Base-by-base conservation (phyloP, 2,329 filamentous ascomycete species). In the Pseudofabraea citricarpa region DNA sequence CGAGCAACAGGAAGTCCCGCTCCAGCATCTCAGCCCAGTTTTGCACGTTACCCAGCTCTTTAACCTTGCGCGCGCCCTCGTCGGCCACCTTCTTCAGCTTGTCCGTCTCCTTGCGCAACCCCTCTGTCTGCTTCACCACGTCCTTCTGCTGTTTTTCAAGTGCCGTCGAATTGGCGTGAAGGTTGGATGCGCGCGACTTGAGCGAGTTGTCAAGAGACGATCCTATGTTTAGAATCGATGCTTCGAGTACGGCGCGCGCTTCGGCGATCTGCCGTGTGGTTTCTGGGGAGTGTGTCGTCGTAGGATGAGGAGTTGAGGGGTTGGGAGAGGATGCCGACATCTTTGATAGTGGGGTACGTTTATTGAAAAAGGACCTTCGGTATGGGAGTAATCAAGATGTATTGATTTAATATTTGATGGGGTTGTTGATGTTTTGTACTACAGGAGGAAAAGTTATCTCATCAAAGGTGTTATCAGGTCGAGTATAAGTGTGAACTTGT, bases 1-100 rank as follows among this genome's bases (percentile, higher is more conserved):
- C 78, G 6, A 85, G 59, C 35, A 81, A 73, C 43, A 83, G 50
- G 51, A 85, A 81, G 52, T 83, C 78, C 46, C 79, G 64, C 71
- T 83, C 87, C 57, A 91, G 71, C 66, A 90, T 79, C 73, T 93
- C 87, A 18, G 87, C 85, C 87, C 87, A 93, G 63, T 90, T 90
- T 71, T 91, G 86, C 59, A 91, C 77, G 60, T 90, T 83, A 19
- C 87, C 86, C 48, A 90, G 70, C 71, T 90, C 86, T 67, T 90
- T 90, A 46, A 91, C 68, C 57, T 74, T 74, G 51, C 74, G 73
- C 36, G 77, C 75, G 26, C 82, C 81, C 45, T 73, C 74, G 52
- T 77, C 75, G 5, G 81, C 80, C 54, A 87, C 70, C 52, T 75
- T 75, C 52, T 71, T 75, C 58, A 87, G 74, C 63, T 78, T 76